These are phyloP conservation scores for Alternaria sp. DNA, from an alignment of 2,329 filamentous ascomycete species.

Conservation along the genomic window DNA sequence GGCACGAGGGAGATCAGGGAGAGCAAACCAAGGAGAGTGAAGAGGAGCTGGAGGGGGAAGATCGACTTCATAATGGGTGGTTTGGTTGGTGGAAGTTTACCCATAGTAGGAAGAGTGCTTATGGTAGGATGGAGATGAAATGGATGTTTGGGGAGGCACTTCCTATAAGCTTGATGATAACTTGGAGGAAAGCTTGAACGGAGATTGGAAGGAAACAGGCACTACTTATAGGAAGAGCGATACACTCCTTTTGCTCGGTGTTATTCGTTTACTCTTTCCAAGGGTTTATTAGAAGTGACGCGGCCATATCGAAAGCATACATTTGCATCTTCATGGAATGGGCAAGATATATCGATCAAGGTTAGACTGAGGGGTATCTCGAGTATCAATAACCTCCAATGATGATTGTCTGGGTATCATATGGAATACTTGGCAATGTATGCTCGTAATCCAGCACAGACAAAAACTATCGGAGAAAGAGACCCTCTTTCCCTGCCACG, in stretches of 20 bases:
- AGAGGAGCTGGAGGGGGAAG: not conserved
- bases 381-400: not conserved
- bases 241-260: not conserved
- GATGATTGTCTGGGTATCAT: too few species aligned
- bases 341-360: not conserved
- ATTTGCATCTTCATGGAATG: not conserved
- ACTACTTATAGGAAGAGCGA: not conserved
- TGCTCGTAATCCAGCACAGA: not conserved
- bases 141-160: not conserved
- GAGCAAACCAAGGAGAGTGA: not conserved
- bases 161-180: not conserved
- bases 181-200: not conserved
- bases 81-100: not conserved
- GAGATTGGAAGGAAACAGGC: not conserved
- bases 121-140: not conserved
- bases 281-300: not conserved
- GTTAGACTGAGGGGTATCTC: not conserved
- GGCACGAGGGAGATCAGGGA: not conserved
- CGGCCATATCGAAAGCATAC: not conserved
- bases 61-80: conserved; percentile 9
- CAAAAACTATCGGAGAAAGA: not conserved
- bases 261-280: not conserved
- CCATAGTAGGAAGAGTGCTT: not conserved
- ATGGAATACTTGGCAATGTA: not conserved
- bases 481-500: not conserved